Percentiles rank a stretch among this genome's conserved stretches.
phyloP scores from a whole-genome alignment of 345 rosid genomes.

The Lepidium sativum region DNA sequence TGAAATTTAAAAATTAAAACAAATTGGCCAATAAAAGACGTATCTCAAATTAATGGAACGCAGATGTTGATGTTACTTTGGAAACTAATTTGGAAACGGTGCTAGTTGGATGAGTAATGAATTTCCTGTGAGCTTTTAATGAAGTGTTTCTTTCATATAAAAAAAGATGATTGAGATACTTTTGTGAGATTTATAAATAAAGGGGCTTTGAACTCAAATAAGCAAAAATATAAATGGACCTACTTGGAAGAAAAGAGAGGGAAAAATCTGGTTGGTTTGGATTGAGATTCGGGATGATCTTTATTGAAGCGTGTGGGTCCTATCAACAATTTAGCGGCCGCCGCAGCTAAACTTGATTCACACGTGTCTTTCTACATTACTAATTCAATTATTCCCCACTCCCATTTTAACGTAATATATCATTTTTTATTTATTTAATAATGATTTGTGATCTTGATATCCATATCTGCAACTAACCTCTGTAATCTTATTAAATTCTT shows the following conservation, averaged over 20 bases:
- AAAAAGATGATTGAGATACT: not conserved
- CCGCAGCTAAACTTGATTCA: slow-evolving; percentile 35
- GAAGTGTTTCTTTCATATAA: not conserved
- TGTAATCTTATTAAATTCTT: too few relatives aligned
- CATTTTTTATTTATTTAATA: not conserved
- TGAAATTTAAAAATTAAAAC: not conserved
- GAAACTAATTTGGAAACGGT: not conserved
- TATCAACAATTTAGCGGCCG: slow-evolving; percentile 47
- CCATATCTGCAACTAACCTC: not conserved
- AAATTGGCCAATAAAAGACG: not conserved
- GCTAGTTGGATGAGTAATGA: not conserved
- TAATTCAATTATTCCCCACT: not conserved
- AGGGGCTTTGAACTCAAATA: not conserved
- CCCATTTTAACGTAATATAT: not conserved
- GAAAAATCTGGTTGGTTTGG: slow-evolving; percentile 31
- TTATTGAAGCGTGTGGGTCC: slow-evolving; percentile 33
- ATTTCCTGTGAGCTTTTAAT: not conserved
- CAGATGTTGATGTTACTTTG: not conserved
- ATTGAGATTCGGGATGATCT: slow-evolving; percentile 39
- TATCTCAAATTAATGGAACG: slow-evolving; percentile 6
- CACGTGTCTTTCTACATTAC: slow-evolving; percentile 30
- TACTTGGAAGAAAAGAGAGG: slow-evolving; percentile 9
- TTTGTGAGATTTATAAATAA: not conserved
- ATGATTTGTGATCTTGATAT: not conserved
- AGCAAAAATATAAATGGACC: not conserved